Evolutionary conservation across 306 rosid species (phyloP).

Genomic region (Quercus wislizeni): DNA sequence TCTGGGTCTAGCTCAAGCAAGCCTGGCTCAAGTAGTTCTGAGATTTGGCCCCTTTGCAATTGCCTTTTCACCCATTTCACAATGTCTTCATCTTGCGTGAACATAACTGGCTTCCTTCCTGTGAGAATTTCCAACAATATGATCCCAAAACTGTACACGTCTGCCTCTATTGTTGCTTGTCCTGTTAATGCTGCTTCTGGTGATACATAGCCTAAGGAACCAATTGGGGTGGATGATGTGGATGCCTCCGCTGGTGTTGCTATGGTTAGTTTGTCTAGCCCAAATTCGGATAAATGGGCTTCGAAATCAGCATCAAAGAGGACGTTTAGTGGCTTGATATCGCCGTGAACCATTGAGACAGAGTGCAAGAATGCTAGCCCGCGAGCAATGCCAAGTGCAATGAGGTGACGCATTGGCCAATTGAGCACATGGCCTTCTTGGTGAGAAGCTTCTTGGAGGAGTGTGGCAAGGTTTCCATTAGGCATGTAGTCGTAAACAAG

Average conservation of each 20-base stretch:
- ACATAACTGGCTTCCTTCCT: conserved; percentile 76
- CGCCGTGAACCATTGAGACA: conserved; percentile 61
- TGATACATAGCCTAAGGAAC: conserved; percentile 70
- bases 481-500: conserved; percentile 89
- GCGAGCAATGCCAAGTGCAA: conserved; percentile 77
- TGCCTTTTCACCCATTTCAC: conserved; percentile 89
- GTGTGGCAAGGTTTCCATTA: conserved; percentile 72
- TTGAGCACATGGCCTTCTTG: conserved; percentile 88
- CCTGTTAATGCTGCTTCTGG: conserved; percentile 67
- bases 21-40: conserved; percentile 76
- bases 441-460: conserved; percentile 83
- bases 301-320: conserved; percentile 88
- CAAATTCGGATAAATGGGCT: conserved; percentile 83
- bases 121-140: conserved; percentile 77
- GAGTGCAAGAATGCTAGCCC: conserved; percentile 76
- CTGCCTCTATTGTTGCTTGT: conserved; percentile 59
- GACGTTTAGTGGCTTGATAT: conserved; percentile 74
- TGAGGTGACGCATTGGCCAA: conserved; percentile 96
- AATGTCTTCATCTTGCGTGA: conserved; percentile 70
- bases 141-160: conserved; percentile 80
- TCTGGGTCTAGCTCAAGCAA: conserved; percentile 83
- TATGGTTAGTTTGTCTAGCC: conserved; percentile 53
- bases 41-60: conserved; percentile 61
- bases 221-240: conserved; percentile 49
- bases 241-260: conserved; percentile 54